Conservation (phyloP, 805 yeast species). For the Clavispora phyllophila region DNA sequence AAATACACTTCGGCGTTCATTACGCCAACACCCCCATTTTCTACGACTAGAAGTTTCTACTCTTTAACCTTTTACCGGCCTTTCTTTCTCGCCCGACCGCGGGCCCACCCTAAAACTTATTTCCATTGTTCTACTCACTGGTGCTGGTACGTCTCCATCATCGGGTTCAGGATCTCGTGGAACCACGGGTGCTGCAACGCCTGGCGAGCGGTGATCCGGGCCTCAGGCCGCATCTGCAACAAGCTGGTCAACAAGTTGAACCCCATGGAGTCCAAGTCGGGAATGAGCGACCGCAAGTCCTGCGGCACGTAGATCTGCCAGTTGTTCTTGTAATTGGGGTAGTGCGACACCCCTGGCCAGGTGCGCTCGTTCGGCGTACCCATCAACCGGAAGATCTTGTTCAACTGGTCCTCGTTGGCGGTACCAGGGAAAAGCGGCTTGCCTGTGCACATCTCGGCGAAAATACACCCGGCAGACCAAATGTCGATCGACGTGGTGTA, state of each 20-base stretch:
- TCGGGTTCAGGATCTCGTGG: slow-evolving; percentile 55
- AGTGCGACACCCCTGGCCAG: slow-evolving; percentile 94
- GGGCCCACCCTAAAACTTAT: too few relatives aligned
- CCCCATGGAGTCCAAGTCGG: slow-evolving; percentile 66
- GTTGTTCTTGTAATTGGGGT: slow-evolving; percentile 81
- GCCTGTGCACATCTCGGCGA: slow-evolving; percentile 98
- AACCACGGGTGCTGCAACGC: slow-evolving; percentile 76
- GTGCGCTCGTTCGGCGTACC: slow-evolving; percentile 95
- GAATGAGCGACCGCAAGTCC: slow-evolving; percentile 66
- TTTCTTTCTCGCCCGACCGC: too few relatives aligned
- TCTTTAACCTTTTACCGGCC: too few relatives aligned
- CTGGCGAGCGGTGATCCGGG: slow-evolving; percentile 55
- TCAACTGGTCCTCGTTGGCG: slow-evolving; percentile 91
- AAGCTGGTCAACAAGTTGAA: slow-evolving; percentile 58
- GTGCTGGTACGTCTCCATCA: slow-evolving; percentile 24
- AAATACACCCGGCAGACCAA: slow-evolving; percentile 98
- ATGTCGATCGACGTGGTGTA: slow-evolving; percentile 96
- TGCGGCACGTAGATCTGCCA: slow-evolving; percentile 87
- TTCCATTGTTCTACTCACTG: not conserved
- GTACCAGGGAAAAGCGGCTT: slow-evolving; percentile 95
- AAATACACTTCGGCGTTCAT: too few relatives aligned
- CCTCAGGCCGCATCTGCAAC: slow-evolving; percentile 59
- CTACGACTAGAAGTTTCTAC: too few relatives aligned
- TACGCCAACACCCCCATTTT: too few relatives aligned
- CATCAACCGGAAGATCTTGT: slow-evolving; percentile 85